Evolutionary conservation across 495 filamentous ascomycete genomes (phyloP).

Genomic region (Aspergillus avenaceus): DNA sequence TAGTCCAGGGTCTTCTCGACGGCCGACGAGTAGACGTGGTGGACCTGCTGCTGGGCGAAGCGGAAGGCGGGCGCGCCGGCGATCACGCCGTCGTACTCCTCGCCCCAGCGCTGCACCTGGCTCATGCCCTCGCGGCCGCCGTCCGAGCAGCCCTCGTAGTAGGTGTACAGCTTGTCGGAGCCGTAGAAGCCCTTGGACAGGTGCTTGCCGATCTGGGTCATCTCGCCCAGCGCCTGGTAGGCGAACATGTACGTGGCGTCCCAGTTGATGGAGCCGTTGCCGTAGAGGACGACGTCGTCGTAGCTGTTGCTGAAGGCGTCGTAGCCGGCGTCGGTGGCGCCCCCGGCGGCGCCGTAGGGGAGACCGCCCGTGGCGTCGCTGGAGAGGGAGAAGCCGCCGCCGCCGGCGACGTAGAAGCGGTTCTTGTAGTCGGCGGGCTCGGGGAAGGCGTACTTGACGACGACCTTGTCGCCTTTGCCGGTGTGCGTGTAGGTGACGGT

Average conservation of each 20-base stretch:
- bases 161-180: constrained; percentile 30
- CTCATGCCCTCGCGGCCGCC: constrained; percentile 40
- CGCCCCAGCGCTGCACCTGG: constrained; percentile 49
- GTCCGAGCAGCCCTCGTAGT: constrained; percentile 37
- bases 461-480: constrained; percentile 26
- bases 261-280: constrained; percentile 42
- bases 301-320: constrained; percentile 30
- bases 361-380: constrained; percentile 31
- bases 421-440: constrained; percentile 30
- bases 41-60: constrained; percentile 45
- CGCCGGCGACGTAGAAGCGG: constrained; percentile 36
- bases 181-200: constrained; percentile 33
- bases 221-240: constrained; percentile 41
- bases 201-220: constrained; percentile 31
- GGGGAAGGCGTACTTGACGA: constrained; percentile 32
- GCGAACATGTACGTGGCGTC: constrained; percentile 40
- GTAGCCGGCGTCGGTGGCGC: constrained; percentile 36
- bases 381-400: constrained; percentile 28
- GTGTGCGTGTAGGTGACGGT: constrained; percentile 32
- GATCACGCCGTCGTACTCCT: constrained; percentile 47
- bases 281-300: constrained; percentile 33
- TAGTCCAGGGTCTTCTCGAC: constrained; percentile 46
- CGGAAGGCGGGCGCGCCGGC: constrained; percentile 51
- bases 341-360: constrained; percentile 34
- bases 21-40: constrained; percentile 40